These are phyloP conservation scores for Annona squamosa DNA, from an alignment of 164 flowering plant species.

Conservation along the genomic window DNA sequence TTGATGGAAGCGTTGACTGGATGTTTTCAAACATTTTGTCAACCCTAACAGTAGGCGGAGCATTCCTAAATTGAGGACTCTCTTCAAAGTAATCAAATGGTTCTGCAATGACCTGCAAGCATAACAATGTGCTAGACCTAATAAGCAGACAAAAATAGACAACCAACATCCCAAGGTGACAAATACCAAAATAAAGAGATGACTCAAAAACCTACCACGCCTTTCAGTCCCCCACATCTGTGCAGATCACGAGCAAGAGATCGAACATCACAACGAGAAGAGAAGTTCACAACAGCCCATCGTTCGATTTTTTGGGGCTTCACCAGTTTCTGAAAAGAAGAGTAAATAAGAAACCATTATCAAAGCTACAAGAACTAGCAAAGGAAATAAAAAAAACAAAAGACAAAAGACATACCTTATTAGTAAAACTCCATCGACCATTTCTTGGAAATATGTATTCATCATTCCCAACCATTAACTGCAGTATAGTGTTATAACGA, in stretches of 20 bases:
- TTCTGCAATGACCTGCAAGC: slow-evolving; percentile 25
- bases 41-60: slow-evolving; percentile 44
- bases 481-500: slow-evolving; percentile 1
- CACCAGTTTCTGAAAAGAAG: slow-evolving; percentile 48
- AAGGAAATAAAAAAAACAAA: background rate
- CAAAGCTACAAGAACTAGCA: background rate
- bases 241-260: slow-evolving; percentile 37
- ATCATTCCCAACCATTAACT: slow-evolving; percentile 77
- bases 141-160: background rate
- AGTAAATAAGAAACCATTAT: background rate
- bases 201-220: slow-evolving; percentile 49
- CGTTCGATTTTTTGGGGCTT: slow-evolving; percentile 48
- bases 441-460: slow-evolving; percentile 62
- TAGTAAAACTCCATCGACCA: slow-evolving; percentile 86
- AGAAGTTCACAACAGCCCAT: slow-evolving; percentile 88
- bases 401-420: slow-evolving; percentile 45
- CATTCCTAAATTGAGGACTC: slow-evolving; percentile 29
- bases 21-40: slow-evolving; percentile 56
- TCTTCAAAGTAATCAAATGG: slow-evolving; percentile 55
- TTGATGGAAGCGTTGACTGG: slow-evolving; percentile 40
- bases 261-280: slow-evolving; percentile 64
- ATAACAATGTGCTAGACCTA: background rate
- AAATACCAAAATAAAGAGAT: background rate
- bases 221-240: slow-evolving; percentile 56
- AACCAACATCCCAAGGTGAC: background rate